Evolutionary conservation across 176 grass and related monocot species (phyloP).

Genomic region (Aegilops longissima): DNA sequence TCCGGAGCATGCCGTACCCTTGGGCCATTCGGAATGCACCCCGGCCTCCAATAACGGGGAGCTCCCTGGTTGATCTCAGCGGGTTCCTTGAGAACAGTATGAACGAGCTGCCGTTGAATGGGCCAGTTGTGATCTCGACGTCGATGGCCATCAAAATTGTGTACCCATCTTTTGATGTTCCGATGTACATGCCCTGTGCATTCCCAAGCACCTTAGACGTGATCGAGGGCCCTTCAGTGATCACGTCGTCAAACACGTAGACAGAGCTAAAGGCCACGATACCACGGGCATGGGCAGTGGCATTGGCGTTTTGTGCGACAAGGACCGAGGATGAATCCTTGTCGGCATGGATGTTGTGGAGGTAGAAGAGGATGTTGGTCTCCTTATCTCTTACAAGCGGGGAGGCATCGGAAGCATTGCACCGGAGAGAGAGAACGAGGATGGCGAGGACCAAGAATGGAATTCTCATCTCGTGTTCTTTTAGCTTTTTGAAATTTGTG

Average conservation of each 20-base stretch:
- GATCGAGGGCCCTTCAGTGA: not conserved
- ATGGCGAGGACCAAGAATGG: not conserved
- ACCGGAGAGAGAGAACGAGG: not conserved
- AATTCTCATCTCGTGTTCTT: not conserved
- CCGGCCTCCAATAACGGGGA: conserved; percentile 55
- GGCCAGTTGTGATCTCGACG: conserved; percentile 15
- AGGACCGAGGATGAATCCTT: not conserved
- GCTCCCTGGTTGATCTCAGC: conserved; percentile 23
- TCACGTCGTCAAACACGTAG: not conserved
- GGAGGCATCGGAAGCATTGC: not conserved
- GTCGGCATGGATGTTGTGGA: not conserved
- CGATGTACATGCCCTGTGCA: not conserved
- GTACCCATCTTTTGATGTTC: conserved; percentile 1
- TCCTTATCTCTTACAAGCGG: not conserved
- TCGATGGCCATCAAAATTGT: not conserved
- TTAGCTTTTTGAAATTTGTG: not conserved
- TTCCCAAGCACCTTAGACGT: conserved; percentile 3
- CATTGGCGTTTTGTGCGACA: not conserved
- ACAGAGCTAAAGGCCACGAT: conserved; percentile 4
- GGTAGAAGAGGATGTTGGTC: not conserved
- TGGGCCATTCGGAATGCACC: conserved; percentile 52
- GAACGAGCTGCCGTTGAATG: not conserved
- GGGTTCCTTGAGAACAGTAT: not conserved
- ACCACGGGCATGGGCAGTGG: not conserved
- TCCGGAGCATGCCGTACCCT: conserved; percentile 37